A percentile compares a stretch with the other conserved stretches of the same genome.
Evolutionary conservation across 257 asterid species (phyloP).

Genomic region (Forsythia viridissima): DNA sequence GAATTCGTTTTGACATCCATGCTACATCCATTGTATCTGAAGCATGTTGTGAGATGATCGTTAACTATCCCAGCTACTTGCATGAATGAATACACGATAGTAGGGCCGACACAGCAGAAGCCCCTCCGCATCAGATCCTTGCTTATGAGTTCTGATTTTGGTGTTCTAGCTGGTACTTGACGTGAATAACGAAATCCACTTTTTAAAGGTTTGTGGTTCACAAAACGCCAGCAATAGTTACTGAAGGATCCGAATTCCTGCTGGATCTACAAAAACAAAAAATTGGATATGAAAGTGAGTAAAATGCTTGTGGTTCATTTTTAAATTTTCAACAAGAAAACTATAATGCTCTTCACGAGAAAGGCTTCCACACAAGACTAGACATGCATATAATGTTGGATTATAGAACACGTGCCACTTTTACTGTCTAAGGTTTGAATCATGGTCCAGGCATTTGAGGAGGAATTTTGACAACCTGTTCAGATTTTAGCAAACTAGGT

Average conservation of each 20-base stretch:
- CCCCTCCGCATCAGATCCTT: conserved; percentile 77
- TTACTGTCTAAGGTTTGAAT: neutral
- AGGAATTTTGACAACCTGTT: neutral
- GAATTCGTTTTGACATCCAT: conserved; percentile 20
- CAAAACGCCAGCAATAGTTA: conserved; percentile 73
- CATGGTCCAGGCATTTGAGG: neutral
- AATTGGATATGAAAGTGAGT: neutral
- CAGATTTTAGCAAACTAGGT: neutral
- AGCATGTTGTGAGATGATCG: conserved; percentile 69
- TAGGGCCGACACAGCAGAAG: conserved; percentile 74
- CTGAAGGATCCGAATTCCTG: conserved; percentile 76
- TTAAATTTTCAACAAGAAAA: neutral
- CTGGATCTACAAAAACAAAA: conserved; percentile 50
- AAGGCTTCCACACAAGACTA: neutral
- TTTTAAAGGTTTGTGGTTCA: conserved; percentile 52
- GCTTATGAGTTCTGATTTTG: conserved; percentile 79
- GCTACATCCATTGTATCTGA: conserved; percentile 57
- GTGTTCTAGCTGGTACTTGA: conserved; percentile 72
- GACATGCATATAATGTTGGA: neutral
- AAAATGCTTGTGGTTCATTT: neutral
- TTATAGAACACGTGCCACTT: neutral
- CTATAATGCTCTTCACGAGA: neutral
- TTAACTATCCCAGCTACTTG: conserved; percentile 74
- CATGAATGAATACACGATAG: conserved; percentile 76
- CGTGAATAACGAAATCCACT: conserved; percentile 56